Base-by-base conservation (phyloP, 257 asterid species). In the Linderniella brevidens region DNA sequence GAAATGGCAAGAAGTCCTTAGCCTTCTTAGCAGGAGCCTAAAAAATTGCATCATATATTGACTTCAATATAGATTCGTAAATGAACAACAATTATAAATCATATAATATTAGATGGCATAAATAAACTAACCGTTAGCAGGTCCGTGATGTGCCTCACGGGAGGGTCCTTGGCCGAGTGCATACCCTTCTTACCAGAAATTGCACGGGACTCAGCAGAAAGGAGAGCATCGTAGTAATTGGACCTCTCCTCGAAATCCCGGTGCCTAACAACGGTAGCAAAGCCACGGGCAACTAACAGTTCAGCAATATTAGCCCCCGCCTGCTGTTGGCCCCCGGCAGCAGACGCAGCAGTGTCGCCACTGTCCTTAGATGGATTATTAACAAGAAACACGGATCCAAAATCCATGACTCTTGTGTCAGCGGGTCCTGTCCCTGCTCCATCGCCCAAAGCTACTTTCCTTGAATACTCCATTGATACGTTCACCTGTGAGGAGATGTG, bases 221-320 rank as follows among this genome's bases (percentile, higher is more conserved):
- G 81, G 52, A 90, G 94, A 35, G 78, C 85, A 59, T 90, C 99
- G 48, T 90, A 90, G 53, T 69, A 66, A 54, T 85, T 85, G 37
- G 99, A 90, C 49, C 99, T 76, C 66, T 90, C 99, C 72, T 90
- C 99, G 36, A 90, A 90, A 72, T 90, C 99, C 41, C 99, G 80
- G 59, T 90, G 99, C 65, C 87, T 85, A 63, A 90, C 79, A 48
- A 85, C 94, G 53, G 84, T 65, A 46, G 99, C 99, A 54, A 61
- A 77, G 44, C 99, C 99, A 58, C 99, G 92, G 66, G 72, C 73
- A 57, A 90, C 83, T 65, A 90, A 60, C 55, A 90, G 88, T 72
- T 90, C 99, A 11, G 92, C 99, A 58, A 90, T 43, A 49, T 90
- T 90, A 42, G 58, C 56, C 43, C 92, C 94, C 48, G 64, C 18